phyloP scores from a whole-genome alignment of 371 early-diverging fungal genomes.

The Nematocida homosporus region DNA sequence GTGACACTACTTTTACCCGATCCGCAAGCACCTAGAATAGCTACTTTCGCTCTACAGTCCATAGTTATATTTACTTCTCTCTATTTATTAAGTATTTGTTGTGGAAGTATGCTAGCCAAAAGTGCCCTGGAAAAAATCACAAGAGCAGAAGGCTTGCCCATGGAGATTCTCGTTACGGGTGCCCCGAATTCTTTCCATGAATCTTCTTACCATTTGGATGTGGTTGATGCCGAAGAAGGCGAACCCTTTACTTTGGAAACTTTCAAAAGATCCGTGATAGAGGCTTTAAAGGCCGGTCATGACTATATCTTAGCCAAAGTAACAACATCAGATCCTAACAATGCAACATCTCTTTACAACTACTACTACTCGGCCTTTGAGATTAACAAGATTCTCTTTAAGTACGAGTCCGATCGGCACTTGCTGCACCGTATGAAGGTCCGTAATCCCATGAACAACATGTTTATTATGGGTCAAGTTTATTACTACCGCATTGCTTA shows the following conservation, averaged over 20 bases:
- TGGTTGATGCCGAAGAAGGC: slow-evolving; percentile 70
- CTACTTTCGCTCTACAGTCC: slow-evolving; percentile 66
- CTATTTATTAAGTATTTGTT: slow-evolving; percentile 55
- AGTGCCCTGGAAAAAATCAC: slow-evolving; percentile 42
- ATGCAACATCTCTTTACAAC: slow-evolving; percentile 69
- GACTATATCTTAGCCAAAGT: slow-evolving; percentile 77
- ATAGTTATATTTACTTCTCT: slow-evolving; percentile 52
- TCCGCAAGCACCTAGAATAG: slow-evolving; percentile 67
- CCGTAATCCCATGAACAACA: slow-evolving; percentile 75
- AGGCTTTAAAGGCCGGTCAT: slow-evolving; percentile 70
- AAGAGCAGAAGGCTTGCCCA: slow-evolving; percentile 53
- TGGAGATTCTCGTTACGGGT: slow-evolving; percentile 63
- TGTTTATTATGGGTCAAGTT: slow-evolving; percentile 74
- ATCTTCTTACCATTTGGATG: slow-evolving; percentile 63
- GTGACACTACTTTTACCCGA: slow-evolving; percentile 68
- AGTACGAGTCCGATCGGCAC: slow-evolving; percentile 70
- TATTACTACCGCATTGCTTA: slow-evolving; percentile 70
- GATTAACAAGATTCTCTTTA: slow-evolving; percentile 75
- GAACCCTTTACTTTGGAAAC: slow-evolving; percentile 78
- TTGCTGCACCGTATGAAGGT: slow-evolving; percentile 75
- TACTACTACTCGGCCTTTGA: slow-evolving; percentile 75
- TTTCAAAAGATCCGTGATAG: slow-evolving; percentile 70
- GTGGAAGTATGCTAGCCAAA: slow-evolving; percentile 31
- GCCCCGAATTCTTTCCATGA: slow-evolving; percentile 62
- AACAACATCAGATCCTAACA: slow-evolving; percentile 72